Evolutionary conservation across 805 yeast genomes (phyloP).

Genomic region (Teunomyces kruisii): DNA sequence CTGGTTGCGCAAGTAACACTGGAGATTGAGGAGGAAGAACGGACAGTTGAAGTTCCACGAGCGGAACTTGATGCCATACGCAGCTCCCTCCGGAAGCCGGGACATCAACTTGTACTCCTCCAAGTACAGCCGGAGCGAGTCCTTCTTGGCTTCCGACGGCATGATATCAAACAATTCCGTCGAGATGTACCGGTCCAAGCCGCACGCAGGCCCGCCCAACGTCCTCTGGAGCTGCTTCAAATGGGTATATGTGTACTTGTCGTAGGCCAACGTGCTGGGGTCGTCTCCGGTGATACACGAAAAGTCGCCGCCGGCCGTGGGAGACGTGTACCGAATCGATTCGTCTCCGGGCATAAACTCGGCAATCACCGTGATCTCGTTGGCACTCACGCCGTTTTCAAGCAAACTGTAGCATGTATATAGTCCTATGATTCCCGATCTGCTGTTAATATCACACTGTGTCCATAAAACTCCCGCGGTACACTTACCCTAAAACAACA

Average conservation of each 20-base stretch:
- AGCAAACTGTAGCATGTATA: constrained; percentile 57
- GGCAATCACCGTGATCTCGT: constrained; percentile 57
- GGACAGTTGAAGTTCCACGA: constrained; percentile 79
- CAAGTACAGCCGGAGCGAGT: constrained; percentile 49
- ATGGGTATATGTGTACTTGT: constrained; percentile 55
- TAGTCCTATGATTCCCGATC: constrained; percentile 68
- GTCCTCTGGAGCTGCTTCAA: constrained; percentile 40
- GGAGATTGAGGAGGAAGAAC: constrained; percentile 49
- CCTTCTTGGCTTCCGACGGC: constrained; percentile 48
- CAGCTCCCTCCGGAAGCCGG: constrained; percentile 51
- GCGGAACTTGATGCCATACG: constrained; percentile 54
- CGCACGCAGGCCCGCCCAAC: constrained; percentile 54
- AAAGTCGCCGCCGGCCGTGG: constrained; percentile 62
- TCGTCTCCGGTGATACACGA: constrained; percentile 58
- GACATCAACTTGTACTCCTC: constrained; percentile 43
- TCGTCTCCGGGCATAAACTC: constrained; percentile 77
- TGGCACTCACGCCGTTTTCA: constrained; percentile 37
- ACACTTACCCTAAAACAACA: constrained; percentile 31
- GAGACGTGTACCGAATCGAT: constrained; percentile 71
- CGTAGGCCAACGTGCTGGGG: constrained; percentile 42
- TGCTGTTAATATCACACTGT: constrained; percentile 5
- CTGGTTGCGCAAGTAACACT: constrained; percentile 37
- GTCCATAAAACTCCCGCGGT: too few species aligned
- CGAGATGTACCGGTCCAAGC: constrained; percentile 55
- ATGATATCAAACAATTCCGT: constrained; percentile 56